Percentiles rank a stretch among this genome's conserved stretches.
Conservation (phyloP, 2,329 filamentous ascomycete species). For the Fusarium mexicanum region DNA sequence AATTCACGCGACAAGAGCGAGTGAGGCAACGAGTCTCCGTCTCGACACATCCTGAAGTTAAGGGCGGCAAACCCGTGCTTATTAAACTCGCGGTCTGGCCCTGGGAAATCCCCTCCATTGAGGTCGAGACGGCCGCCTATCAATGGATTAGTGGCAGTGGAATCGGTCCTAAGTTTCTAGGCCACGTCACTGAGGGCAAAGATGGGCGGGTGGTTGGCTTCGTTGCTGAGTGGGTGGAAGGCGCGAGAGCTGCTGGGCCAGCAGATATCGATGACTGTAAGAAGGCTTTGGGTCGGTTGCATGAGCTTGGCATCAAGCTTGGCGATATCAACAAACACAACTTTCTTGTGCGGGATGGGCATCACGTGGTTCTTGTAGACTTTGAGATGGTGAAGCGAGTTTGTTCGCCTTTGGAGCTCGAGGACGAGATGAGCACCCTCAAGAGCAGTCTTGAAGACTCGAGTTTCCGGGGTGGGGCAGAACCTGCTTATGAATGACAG, state of each 20-base stretch:
- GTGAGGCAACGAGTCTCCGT: background rate
- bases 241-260: background rate
- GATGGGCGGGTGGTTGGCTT: background rate
- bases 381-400: background rate
- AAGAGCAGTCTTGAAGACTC: background rate
- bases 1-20: background rate
- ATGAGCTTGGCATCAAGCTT: background rate
- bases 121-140: background rate
- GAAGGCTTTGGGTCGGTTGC: background rate
- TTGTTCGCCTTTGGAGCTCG: background rate
- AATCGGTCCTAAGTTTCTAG: background rate
- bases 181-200: background rate
- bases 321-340: background rate
- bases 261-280: background rate
- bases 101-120: background rate
- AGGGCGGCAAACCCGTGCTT: background rate
- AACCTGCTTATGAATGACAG: background rate
- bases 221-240: background rate
- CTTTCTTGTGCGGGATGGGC: background rate
- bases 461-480: background rate
- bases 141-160: background rate
- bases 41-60: background rate
- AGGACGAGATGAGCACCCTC: background rate
- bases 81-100: background rate
- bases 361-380: background rate